A percentile compares a stretch with the other conserved stretches of the same genome.
Evolutionary conservation across 2,329 filamentous ascomycete species (phyloP).

Genomic region (Aspergillus sp.): DNA sequence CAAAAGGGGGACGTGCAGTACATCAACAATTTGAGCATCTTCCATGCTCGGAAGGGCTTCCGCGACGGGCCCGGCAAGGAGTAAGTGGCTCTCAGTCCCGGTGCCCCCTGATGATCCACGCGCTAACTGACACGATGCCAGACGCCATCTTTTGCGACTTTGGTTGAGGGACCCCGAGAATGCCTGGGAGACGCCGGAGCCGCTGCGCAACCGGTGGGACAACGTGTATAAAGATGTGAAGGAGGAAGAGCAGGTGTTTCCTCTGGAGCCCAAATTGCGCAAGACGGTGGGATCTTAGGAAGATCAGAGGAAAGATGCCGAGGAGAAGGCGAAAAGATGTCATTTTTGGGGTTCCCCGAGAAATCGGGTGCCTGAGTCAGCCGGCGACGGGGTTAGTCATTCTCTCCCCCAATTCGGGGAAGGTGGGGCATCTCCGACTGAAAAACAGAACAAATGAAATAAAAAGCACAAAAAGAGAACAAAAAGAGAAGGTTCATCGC

Average conservation of each 20-base stretch:
- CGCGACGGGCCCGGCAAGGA: constrained; percentile 38
- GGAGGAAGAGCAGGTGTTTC: constrained; percentile 43
- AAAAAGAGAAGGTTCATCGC: not conserved
- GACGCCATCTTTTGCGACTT: constrained; percentile 48
- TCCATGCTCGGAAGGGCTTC: constrained; percentile 52
- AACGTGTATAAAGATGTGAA: constrained; percentile 42
- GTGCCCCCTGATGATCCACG: not conserved
- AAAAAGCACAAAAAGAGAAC: too few relatives aligned
- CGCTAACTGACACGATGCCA: constrained; percentile 7
- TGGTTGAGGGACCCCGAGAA: constrained; percentile 50
- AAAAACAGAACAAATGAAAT: not conserved
- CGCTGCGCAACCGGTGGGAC: constrained; percentile 39
- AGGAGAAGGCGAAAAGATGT: not conserved
- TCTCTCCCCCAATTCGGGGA: constrained; percentile 1
- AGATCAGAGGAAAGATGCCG: not conserved
- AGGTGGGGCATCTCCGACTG: not conserved
- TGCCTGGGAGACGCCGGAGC: constrained; percentile 45
- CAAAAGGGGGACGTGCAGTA: constrained; percentile 53
- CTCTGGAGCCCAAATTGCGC: constrained; percentile 32
- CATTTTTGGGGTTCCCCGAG: not conserved
- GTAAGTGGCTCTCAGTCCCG: constrained; percentile 26
- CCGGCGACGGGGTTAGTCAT: not conserved
- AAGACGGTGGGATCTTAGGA: not conserved
- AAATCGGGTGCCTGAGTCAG: not conserved
- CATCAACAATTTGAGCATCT: constrained; percentile 53